phyloP scores from a whole-genome alignment of 1,284 basidiomycete species.

The Ustilago lituana region DNA sequence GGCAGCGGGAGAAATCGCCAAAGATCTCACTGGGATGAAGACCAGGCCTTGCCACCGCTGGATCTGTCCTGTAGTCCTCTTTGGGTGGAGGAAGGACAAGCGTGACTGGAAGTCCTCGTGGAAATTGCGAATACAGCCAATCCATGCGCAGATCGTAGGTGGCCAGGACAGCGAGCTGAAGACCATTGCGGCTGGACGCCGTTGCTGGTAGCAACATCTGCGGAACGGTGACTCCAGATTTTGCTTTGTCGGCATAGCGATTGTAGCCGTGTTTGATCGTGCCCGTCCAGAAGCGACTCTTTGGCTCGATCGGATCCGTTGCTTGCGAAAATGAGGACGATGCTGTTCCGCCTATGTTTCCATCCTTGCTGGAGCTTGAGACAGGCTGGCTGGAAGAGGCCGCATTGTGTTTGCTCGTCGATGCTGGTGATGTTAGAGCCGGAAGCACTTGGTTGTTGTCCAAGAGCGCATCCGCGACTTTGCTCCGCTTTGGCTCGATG shows the following conservation, averaged over 20 bases:
- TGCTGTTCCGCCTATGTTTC: no score
- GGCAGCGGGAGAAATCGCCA: conserved; percentile 22
- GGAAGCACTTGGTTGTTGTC: neutral
- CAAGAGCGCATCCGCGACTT: neutral
- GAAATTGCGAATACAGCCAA: conserved; percentile 58
- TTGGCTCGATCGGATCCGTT: conserved; percentile 27
- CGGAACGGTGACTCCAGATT: conserved; percentile 32
- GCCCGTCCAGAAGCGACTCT: conserved; percentile 57
- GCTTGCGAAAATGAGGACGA: conserved; percentile 5
- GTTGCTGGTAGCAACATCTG: conserved; percentile 55
- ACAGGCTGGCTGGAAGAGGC: no score
- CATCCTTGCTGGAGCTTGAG: conserved; percentile 5
- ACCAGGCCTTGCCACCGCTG: conserved; percentile 29
- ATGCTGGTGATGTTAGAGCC: neutral
- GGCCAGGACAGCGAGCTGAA: conserved; percentile 50
- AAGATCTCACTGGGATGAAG: conserved; percentile 42
- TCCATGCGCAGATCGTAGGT: conserved; percentile 60
- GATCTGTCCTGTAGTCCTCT: conserved; percentile 33
- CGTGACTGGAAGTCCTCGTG: conserved; percentile 47
- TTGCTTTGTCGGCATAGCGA: conserved; percentile 20
- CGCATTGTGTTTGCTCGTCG: neutral
- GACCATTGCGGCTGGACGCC: conserved; percentile 18
- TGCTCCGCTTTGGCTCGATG: conserved; percentile 9
- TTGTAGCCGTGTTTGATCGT: conserved; percentile 60
- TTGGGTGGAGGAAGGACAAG: conserved; percentile 51